phyloP scores from a whole-genome alignment of 2,329 filamentous ascomycete species.

The Xylariomycetidae sp. region DNA sequence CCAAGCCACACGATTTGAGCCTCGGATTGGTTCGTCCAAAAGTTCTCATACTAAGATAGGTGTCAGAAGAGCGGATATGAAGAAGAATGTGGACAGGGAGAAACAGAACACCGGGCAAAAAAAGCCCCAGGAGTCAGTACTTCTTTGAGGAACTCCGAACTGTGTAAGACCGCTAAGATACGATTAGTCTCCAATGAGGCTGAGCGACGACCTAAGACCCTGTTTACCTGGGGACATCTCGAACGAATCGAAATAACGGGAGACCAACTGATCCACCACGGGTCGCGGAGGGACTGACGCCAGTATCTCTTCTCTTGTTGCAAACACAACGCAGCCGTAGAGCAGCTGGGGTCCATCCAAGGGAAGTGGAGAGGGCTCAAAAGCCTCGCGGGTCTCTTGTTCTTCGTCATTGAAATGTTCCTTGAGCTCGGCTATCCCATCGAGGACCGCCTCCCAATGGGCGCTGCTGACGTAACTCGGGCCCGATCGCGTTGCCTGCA shows the following conservation, averaged over 20 bases:
- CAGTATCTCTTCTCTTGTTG: conserved; percentile 27
- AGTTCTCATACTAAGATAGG: conserved; percentile 40
- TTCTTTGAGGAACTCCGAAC: conserved; percentile 26
- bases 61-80: no score
- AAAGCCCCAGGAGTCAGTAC: conserved; percentile 15
- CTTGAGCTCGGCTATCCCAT: conserved; percentile 35
- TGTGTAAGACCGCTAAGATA: conserved; percentile 21
- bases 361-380: conserved; percentile 1
- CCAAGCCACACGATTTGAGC: conserved; percentile 40
- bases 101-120: conserved; percentile 18
- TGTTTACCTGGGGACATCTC: conserved; percentile 21
- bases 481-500: conserved; percentile 20
- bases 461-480: conserved; percentile 29
- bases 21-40: conserved; percentile 34
- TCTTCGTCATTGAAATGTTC: conserved; percentile 29
- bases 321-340: conserved; percentile 23
- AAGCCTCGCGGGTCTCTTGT: no score
- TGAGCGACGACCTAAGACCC: neutral
- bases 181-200: conserved; percentile 4
- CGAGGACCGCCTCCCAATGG: conserved; percentile 37
- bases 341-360: conserved; percentile 23
- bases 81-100: no score
- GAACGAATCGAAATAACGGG: conserved; percentile 33
- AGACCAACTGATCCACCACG: conserved; percentile 31
- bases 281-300: conserved; percentile 27